Evolutionary conservation across 495 filamentous ascomycete species (phyloP).

Genomic region (Lindgomyces ingoldianus): DNA sequence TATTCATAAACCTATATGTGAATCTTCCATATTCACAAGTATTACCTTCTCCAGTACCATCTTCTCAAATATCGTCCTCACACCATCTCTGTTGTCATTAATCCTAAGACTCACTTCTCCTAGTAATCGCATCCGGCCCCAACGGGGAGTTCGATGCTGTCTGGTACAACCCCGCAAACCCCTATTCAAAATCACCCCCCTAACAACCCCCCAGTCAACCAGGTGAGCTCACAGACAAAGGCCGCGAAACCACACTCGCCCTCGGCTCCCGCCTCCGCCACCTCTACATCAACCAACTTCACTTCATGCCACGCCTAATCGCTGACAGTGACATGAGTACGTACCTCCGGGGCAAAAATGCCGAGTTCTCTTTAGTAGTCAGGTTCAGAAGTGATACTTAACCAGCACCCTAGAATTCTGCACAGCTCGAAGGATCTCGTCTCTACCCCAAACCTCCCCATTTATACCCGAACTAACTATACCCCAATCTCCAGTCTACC

Average conservation of each 20-base stretch:
- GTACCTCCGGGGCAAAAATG: no score
- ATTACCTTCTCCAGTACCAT: no score
- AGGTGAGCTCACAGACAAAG: constrained; percentile 85
- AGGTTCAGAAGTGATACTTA: no score
- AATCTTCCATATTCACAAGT: no score
- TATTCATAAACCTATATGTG: no score
- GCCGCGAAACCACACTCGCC: constrained; percentile 78
- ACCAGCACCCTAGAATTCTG: no score
- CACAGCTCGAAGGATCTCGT: no score
- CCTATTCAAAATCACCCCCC: not conserved
- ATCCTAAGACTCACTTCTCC: not conserved
- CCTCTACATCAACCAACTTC: constrained; percentile 86
- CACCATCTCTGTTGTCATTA: not conserved
- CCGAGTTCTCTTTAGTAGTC: no score
- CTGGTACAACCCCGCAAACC: constrained; percentile 51
- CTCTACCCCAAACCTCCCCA: no score
- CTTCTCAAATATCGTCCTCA: not conserved
- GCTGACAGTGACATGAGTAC: constrained; percentile 62
- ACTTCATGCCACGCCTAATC: constrained; percentile 74
- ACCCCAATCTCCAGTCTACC: no score
- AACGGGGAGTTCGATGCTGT: constrained; percentile 70
- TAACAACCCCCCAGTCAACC: constrained; percentile 56
- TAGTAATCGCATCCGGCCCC: constrained; percentile 63
- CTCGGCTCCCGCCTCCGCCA: constrained; percentile 76
- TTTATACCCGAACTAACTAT: no score